phyloP scores from a whole-genome alignment of 179 eudicot species.

The Patellifolia procumbens region DNA sequence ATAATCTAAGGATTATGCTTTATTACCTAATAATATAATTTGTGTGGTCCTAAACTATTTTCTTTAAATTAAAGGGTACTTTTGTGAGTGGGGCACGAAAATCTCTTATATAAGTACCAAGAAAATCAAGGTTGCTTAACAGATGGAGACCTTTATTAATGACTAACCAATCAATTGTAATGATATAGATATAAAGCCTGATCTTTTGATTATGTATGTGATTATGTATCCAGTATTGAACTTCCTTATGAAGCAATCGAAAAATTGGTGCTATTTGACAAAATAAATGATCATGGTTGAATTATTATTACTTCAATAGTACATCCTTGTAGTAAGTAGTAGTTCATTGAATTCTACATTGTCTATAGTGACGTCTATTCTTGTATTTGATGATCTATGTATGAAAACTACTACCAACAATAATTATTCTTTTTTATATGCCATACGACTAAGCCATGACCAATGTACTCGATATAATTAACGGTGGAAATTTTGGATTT shows the following conservation, averaged over 20 bases:
- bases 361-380: not conserved
- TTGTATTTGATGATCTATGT: not conserved
- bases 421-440: not conserved
- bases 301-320: not conserved
- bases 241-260: constrained; percentile 36
- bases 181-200: not conserved
- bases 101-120: constrained; percentile 13
- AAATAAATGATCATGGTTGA: constrained; percentile 1
- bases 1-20: constrained; percentile 20
- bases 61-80: constrained; percentile 12
- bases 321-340: not conserved
- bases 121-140: constrained; percentile 32
- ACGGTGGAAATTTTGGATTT: too few species aligned
- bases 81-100: constrained; percentile 25
- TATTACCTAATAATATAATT: constrained; percentile 17
- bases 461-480: not conserved
- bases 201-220: constrained; percentile 20
- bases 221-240: constrained; percentile 25
- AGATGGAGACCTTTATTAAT: constrained; percentile 17
- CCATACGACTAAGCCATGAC: not conserved
- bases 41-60: constrained; percentile 11
- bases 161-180: constrained; percentile 22
- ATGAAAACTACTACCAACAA: not conserved
- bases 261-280: constrained; percentile 14
- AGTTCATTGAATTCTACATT: not conserved